These are phyloP conservation scores for Fusarium buharicum DNA, from an alignment of 2,329 filamentous ascomycete genomes.

Conservation along the genomic window DNA sequence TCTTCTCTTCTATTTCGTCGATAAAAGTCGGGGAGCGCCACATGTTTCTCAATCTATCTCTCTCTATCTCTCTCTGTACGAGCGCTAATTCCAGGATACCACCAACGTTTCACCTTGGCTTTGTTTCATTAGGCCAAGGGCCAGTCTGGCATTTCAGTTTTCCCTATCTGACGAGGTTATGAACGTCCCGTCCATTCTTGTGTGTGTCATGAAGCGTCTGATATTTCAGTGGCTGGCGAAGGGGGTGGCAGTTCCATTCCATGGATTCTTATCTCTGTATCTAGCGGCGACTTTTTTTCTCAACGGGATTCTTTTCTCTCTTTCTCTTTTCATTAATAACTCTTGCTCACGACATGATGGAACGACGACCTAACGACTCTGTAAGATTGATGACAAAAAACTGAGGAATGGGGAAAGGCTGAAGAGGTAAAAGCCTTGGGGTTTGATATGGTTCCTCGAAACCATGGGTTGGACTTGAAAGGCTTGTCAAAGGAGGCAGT, in stretches of 20 bases:
- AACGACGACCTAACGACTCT: constrained; percentile 25
- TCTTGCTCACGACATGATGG: constrained; percentile 32
- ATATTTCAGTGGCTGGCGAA: constrained; percentile 41
- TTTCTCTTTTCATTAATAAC: constrained; percentile 30
- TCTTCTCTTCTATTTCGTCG: constrained; percentile 45
- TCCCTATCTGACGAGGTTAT: constrained; percentile 43
- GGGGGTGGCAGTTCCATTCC: constrained; percentile 37
- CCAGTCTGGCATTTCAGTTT: constrained; percentile 42
- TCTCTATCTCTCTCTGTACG: constrained; percentile 42
- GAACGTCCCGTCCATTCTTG: constrained; percentile 43
- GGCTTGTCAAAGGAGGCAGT: constrained; percentile 3
- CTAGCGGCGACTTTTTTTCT: constrained; percentile 41
- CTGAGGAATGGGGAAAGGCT: constrained; percentile 1
- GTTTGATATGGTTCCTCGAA: constrained; percentile 4
- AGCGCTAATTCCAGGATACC: constrained; percentile 47
- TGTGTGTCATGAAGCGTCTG: constrained; percentile 41
- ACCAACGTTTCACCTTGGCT: constrained; percentile 38
- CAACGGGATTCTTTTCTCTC: constrained; percentile 35
- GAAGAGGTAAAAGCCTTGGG: constrained; percentile 3
- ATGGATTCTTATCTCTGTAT: constrained; percentile 43
- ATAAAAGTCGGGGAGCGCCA: constrained; percentile 44
- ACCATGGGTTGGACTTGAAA: constrained; percentile 1
- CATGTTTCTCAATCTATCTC: constrained; percentile 39
- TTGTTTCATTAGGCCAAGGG: constrained; percentile 41
- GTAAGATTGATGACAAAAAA: constrained; percentile 33